Percentiles rank a stretch among this genome's conserved stretches.
Conservation (phyloP, 225 moss, liverwort and hornwort genomes). For the Physcomitrium patens region DNA sequence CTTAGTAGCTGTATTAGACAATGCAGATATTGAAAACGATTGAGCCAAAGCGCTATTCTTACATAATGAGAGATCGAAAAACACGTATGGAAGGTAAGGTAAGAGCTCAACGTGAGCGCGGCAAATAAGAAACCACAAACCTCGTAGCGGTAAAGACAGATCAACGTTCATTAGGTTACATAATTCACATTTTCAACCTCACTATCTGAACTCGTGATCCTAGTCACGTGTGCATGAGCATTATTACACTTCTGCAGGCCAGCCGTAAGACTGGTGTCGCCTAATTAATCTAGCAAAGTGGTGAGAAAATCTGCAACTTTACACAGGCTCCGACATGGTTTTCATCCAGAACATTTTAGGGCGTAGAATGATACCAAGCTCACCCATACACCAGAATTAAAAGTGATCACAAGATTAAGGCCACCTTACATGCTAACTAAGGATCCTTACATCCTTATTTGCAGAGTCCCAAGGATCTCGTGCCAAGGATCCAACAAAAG, state of each 20-base stretch:
- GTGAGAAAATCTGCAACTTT: not conserved
- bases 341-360: slow-evolving; percentile 4
- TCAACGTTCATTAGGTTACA: not conserved
- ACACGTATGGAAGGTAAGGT: not conserved
- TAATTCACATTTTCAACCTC: slow-evolving; percentile 1
- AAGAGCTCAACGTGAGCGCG: not conserved
- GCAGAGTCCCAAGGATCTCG: not conserved
- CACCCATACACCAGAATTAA: slow-evolving; percentile 4
- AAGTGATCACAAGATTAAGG: not conserved
- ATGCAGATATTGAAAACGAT: not conserved
- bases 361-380: not conserved
- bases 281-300: not conserved
- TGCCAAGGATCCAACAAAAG: slow-evolving; percentile 9
- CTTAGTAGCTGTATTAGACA: not conserved
- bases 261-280: not conserved
- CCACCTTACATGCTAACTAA: slow-evolving; percentile 20
- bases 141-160: not conserved
- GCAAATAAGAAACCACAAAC: slow-evolving; percentile 1
- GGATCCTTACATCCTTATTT: not conserved
- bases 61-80: not conserved
- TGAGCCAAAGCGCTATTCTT: not conserved
- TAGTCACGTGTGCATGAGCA: no score
- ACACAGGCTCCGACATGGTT: not conserved
- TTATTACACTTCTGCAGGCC: not conserved
- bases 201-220: not conserved